Evolutionary conservation across 441 rosid genomes (phyloP).

Genomic region (Corymbia citriodora): DNA sequence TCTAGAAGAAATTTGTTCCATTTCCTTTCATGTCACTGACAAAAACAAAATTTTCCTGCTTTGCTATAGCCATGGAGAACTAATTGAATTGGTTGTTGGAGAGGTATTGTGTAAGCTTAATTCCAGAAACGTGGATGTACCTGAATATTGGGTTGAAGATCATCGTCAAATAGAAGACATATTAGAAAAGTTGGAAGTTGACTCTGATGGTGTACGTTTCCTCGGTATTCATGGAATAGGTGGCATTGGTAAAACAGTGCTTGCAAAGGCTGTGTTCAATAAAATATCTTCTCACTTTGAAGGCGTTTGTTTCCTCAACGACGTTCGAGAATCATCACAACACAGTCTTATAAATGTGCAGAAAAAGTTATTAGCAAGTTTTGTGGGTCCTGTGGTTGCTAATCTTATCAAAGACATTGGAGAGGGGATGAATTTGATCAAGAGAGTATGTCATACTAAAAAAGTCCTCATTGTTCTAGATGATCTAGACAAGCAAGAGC

Average conservation of each 20-base stretch:
- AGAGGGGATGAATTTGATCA: background rate
- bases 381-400: background rate
- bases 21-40: background rate
- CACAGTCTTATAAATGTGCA: background rate
- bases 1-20: fast-evolving
- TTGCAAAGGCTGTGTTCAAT: background rate
- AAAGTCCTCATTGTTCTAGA: background rate
- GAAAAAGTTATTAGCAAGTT: background rate
- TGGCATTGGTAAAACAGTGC: background rate
- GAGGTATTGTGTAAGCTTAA: background rate
- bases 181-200: background rate
- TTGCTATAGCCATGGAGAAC: background rate
- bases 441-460: background rate
- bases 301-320: background rate
- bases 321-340: background rate
- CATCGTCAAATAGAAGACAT: background rate
- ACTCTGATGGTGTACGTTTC: background rate
- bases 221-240: background rate
- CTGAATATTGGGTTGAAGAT: background rate
- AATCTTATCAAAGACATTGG: background rate
- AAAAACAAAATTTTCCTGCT: background rate
- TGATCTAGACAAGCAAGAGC: background rate
- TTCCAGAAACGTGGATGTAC: fast-evolving
- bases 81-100: background rate
- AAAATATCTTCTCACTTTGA: background rate